These are phyloP conservation scores for Thielaviopsis musarum DNA, from an alignment of 2,329 filamentous ascomycete genomes.

Conservation along the genomic window DNA sequence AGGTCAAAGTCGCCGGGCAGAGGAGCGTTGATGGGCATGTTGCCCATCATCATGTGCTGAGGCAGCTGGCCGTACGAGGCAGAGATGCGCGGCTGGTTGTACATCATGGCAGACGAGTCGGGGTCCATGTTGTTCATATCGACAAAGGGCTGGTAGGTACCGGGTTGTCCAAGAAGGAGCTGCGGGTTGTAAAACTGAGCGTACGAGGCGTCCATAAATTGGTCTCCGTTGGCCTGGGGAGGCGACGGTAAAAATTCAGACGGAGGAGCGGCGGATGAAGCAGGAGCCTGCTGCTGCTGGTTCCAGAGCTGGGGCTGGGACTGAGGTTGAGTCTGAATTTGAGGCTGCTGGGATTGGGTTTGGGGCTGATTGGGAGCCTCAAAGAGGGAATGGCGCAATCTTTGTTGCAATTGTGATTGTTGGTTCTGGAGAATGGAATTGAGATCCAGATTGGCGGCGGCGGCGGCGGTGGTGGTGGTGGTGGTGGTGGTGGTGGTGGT, in stretches of 20 bases:
- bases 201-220: slow-evolving; percentile 9
- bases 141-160: not conserved
- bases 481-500: not conserved
- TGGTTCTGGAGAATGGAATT: not conserved
- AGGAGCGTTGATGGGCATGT: slow-evolving; percentile 1
- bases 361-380: slow-evolving; percentile 2
- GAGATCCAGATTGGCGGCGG: slow-evolving; percentile 3
- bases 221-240: slow-evolving; percentile 3
- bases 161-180: not conserved
- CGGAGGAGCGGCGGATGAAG: not conserved
- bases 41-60: slow-evolving; percentile 2
- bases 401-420: not conserved
- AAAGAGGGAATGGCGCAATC: not conserved
- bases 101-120: not conserved
- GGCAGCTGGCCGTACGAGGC: not conserved
- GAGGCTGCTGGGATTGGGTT: no score
- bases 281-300: slow-evolving; percentile 6
- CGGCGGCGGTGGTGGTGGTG: not conserved
- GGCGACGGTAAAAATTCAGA: slow-evolving; percentile 4
- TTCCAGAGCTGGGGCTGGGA: not conserved
- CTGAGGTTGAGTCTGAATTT: not conserved
- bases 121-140: slow-evolving; percentile 8
- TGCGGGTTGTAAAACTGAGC: not conserved
- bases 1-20: slow-evolving; percentile 8
- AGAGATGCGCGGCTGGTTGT: slow-evolving; percentile 4